A percentile compares a stretch with the other conserved stretches of the same genome.
phyloP scores from a whole-genome alignment of 805 yeast genomes.

The Myxozyma kluyveri region DNA sequence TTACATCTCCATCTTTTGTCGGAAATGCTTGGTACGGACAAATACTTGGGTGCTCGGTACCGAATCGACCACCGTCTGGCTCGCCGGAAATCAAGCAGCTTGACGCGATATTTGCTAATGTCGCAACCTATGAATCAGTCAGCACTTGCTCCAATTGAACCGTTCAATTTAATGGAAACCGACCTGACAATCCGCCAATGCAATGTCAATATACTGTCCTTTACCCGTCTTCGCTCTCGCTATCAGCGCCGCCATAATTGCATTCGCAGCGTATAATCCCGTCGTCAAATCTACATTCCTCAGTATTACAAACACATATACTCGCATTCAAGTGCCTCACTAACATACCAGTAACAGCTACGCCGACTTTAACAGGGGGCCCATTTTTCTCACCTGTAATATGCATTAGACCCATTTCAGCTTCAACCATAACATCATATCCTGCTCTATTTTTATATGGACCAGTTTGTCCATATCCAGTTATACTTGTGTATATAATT shows the following conservation, averaged over 20 bases:
- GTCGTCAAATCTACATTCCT: constrained; percentile 39
- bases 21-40: constrained; percentile 45
- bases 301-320: not conserved
- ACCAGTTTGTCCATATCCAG: constrained; percentile 47
- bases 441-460: constrained; percentile 43
- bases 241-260: constrained; percentile 42
- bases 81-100: constrained; percentile 41
- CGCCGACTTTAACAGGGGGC: constrained; percentile 46
- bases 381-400: constrained; percentile 44
- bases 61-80: constrained; percentile 44
- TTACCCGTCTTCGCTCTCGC: constrained; percentile 37
- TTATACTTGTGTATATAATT: constrained; percentile 42
- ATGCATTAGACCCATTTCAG: constrained; percentile 47
- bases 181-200: constrained; percentile 42
- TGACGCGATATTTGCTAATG: constrained; percentile 43
- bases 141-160: not conserved
- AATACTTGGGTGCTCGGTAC: constrained; percentile 45
- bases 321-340: not conserved
- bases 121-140: constrained; percentile 33
- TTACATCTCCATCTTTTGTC: constrained; percentile 40
- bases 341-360: constrained; percentile 39
- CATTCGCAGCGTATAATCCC: constrained; percentile 42
- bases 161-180: not conserved
- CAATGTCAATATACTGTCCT: constrained; percentile 43
- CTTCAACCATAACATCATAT: constrained; percentile 45